phyloP scores from a whole-genome alignment of 1,284 basidiomycete species.

The Leccinum ponderosum region DNA sequence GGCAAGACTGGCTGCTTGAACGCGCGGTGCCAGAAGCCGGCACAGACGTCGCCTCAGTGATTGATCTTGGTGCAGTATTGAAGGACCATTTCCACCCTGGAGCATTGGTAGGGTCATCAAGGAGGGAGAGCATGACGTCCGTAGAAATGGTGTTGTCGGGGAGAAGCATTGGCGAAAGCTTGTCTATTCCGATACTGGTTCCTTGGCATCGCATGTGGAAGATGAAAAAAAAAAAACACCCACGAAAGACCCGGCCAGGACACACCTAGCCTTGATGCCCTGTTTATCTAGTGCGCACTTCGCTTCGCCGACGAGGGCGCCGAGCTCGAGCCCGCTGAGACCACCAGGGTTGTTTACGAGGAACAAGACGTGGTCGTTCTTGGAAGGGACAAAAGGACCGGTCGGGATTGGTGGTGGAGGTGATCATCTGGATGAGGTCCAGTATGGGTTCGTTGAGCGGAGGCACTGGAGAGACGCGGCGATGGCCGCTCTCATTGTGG shows the following conservation, averaged over 20 bases:
- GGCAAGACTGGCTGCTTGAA: conserved; percentile 16
- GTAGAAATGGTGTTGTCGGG: conserved; percentile 48
- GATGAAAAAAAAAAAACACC: conserved; percentile 36
- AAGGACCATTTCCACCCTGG: conserved; percentile 87
- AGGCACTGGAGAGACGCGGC: conserved; percentile 70
- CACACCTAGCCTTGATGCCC: conserved; percentile 59
- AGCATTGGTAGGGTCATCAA: conserved; percentile 74
- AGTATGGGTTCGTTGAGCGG: conserved; percentile 56
- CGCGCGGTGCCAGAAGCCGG: conserved; percentile 17
- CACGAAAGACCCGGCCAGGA: conserved; percentile 85
- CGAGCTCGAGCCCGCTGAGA: conserved; percentile 84
- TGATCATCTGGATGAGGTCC: conserved; percentile 72
- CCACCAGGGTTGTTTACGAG: conserved; percentile 85
- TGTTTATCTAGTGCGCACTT: conserved; percentile 53
- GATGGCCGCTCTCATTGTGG: conserved; percentile 88
- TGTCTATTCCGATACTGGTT: conserved; percentile 48
- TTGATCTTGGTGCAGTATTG: conserved; percentile 33
- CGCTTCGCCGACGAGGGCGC: conserved; percentile 67
- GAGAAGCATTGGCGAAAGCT: conserved; percentile 68
- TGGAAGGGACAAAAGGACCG: conserved; percentile 87
- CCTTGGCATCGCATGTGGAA: neutral
- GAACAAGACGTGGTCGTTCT: conserved; percentile 66
- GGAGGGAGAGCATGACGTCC: conserved; percentile 65
- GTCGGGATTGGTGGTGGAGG: conserved; percentile 75
- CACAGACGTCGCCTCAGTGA: conserved; percentile 18